Percentiles rank a stretch among this genome's conserved stretches.
Conservation (phyloP, 768 basidiomycete species). For the Cystobasidium tubakii region DNA sequence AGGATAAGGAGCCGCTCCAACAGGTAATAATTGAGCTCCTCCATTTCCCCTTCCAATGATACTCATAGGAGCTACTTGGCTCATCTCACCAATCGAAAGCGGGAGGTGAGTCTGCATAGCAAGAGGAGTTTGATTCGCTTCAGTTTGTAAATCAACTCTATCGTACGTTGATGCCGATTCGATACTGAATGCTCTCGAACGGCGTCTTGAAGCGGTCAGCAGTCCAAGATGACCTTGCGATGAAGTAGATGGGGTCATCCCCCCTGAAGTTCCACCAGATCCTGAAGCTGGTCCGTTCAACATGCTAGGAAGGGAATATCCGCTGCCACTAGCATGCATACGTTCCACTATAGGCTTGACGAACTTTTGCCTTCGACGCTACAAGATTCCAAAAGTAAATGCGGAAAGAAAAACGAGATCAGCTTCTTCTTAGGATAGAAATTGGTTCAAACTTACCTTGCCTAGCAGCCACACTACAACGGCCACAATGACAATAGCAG, state of each 20-base stretch:
- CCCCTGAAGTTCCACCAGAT: not conserved
- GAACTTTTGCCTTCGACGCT: conserved; percentile 35
- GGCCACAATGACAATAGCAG: conserved; percentile 20
- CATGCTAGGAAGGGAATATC: conserved; percentile 20
- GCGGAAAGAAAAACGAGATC: not conserved
- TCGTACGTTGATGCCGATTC: conserved; percentile 25
- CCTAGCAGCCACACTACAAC: conserved; percentile 23
- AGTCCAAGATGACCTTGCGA: not conserved
- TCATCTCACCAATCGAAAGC: not conserved
- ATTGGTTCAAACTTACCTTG: conserved; percentile 13
- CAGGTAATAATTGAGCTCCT: conserved; percentile 8
- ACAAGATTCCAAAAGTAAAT: not conserved
- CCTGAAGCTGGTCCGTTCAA: not conserved
- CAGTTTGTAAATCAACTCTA: not conserved
- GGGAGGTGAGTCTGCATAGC: not conserved
- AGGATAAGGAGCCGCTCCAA: conserved; percentile 29
- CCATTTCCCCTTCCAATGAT: not conserved
- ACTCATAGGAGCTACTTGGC: not conserved
- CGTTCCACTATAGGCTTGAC: conserved; percentile 29
- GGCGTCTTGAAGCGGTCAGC: conserved; percentile 4
- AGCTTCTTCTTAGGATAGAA: not conserved
- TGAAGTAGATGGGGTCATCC: not conserved
- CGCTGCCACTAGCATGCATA: conserved; percentile 23
- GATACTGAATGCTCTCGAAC: conserved; percentile 33
- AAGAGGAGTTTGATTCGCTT: not conserved